These are phyloP conservation scores for Hirsutella minnesotensis DNA, from an alignment of 2,329 filamentous ascomycete genomes.

Conservation along the genomic window DNA sequence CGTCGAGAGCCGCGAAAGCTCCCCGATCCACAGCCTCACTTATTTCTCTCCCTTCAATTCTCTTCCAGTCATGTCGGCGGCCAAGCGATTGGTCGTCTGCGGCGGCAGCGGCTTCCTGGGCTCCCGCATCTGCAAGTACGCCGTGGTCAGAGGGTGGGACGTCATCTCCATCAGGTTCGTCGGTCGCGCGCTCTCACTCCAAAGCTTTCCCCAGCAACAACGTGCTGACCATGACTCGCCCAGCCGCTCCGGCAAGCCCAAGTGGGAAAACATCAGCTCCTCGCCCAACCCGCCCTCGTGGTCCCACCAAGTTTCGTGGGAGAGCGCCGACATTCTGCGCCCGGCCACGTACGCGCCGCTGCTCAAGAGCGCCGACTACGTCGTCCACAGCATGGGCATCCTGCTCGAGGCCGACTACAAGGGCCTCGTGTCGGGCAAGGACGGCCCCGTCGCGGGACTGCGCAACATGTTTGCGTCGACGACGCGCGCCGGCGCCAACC, in stretches of 20 bases:
- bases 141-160: constrained; percentile 75
- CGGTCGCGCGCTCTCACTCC: background rate
- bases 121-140: constrained; percentile 80
- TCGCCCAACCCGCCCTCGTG: constrained; percentile 61
- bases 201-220: no score
- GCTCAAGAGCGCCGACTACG: constrained; percentile 66
- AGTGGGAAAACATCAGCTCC: constrained; percentile 70
- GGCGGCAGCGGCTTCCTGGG: constrained; percentile 91
- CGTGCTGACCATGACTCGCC: background rate
- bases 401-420: constrained; percentile 98
- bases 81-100: constrained; percentile 78
- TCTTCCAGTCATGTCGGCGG: constrained; percentile 34
- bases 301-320: constrained; percentile 77
- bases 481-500: constrained; percentile 55
- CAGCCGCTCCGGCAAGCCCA: constrained; percentile 82
- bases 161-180: constrained; percentile 81
- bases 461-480: constrained; percentile 63
- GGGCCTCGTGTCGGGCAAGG: constrained; percentile 70
- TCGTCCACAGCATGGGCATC: constrained; percentile 93
- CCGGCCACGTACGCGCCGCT: constrained; percentile 69
- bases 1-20: background rate
- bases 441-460: constrained; percentile 69
- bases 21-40: background rate
- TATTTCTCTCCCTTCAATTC: background rate
- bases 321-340: constrained; percentile 74